Conservation (phyloP, 768 basidiomycete genomes). For the Trametes maxima region DNA sequence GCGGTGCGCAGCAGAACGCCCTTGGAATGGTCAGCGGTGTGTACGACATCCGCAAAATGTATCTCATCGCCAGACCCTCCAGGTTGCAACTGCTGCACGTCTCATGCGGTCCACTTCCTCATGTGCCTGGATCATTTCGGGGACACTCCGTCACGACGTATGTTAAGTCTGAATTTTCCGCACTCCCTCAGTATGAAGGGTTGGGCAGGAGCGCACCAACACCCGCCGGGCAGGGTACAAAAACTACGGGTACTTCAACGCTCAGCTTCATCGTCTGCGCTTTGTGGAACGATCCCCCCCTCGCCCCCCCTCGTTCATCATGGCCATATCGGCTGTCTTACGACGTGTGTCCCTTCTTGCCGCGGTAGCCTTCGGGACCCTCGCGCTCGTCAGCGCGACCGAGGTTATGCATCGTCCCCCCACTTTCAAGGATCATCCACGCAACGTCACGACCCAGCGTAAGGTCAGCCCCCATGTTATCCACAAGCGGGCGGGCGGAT, state of each 20-base stretch:
- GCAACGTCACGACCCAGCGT: constrained; percentile 35
- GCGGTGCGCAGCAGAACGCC: background rate
- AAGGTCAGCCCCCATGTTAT: constrained; percentile 43
- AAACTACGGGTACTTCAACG: background rate
- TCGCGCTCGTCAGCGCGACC: constrained; percentile 36
- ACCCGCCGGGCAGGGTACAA: constrained; percentile 4
- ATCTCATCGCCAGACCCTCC: background rate
- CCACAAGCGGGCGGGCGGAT: constrained; percentile 37
- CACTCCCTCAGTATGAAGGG: background rate
- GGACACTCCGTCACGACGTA: background rate
- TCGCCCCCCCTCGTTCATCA: constrained; percentile 1
- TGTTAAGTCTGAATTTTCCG: background rate
- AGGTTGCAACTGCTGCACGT: background rate
- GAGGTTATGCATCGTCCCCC: constrained; percentile 57
- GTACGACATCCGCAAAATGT: background rate
- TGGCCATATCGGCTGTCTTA: constrained; percentile 22
- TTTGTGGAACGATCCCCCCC: background rate
- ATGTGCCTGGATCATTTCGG: background rate
- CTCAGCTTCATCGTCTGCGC: background rate
- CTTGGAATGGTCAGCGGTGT: background rate
- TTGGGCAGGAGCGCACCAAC: background rate
- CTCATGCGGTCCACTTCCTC: background rate
- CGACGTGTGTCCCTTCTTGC: constrained; percentile 21
- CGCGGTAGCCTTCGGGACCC: constrained; percentile 20
- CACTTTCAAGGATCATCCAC: constrained; percentile 45